Conservation (phyloP, 768 basidiomycete genomes). For the Tylopilus sp. region DNA sequence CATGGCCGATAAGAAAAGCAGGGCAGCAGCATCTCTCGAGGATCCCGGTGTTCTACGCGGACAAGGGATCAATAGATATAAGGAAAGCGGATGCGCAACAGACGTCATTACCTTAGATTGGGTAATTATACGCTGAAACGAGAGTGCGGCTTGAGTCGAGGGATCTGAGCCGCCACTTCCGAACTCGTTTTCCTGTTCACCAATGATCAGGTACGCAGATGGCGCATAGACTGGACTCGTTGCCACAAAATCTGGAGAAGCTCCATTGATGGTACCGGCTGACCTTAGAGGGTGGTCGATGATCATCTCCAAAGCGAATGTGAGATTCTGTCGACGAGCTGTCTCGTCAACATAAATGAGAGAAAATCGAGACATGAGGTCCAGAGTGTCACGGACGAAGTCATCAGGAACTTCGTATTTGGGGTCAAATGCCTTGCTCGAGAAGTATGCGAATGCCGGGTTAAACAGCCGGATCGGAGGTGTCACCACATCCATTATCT, state of each 20-base stretch:
- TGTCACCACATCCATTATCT: background rate
- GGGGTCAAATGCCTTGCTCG: constrained; percentile 16
- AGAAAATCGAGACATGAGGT: constrained; percentile 17
- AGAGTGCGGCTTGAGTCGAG: constrained; percentile 26
- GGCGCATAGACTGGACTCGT: background rate
- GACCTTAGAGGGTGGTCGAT: background rate
- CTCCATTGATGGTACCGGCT: background rate
- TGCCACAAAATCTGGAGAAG: background rate
- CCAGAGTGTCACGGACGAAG: background rate
- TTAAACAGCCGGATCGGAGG: constrained; percentile 18
- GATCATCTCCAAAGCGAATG: background rate
- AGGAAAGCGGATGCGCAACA: background rate
- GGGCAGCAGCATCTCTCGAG: constrained; percentile 26
- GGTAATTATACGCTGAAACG: constrained; percentile 14
- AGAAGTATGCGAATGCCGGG: constrained; percentile 27
- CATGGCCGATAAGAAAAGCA: constrained; percentile 19
- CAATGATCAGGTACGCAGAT: constrained; percentile 9
- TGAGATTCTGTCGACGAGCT: background rate
- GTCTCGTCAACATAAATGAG: constrained; percentile 11
- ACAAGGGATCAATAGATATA: background rate
- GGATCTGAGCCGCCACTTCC: constrained; percentile 28
- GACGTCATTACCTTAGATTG: constrained; percentile 2
- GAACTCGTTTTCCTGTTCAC: constrained; percentile 19
- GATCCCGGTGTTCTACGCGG: constrained; percentile 8
- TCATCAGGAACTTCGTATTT: constrained; percentile 6